A percentile compares a stretch with the other conserved stretches of the same genome.
phyloP scores from a whole-genome alignment of 495 filamentous ascomycete genomes.

The Podospora appendiculata region DNA sequence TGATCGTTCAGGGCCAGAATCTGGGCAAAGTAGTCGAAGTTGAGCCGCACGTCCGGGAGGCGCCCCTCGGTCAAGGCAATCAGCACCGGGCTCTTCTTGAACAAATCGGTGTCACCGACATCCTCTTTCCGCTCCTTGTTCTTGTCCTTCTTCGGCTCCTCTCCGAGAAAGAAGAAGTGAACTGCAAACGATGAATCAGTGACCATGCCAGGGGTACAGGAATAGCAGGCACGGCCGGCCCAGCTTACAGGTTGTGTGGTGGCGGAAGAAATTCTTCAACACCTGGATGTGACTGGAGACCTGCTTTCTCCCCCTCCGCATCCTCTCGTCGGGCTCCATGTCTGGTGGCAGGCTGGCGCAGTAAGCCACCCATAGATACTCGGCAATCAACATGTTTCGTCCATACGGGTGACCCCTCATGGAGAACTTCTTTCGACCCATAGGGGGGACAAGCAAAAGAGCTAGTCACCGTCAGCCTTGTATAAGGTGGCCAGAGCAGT shows the following conservation, averaged over 20 bases:
- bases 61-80: conserved; percentile 41
- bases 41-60: conserved; percentile 38
- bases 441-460: conserved; percentile 68
- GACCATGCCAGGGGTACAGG: too few species aligned
- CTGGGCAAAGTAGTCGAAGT: conserved; percentile 43
- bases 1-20: conserved; percentile 32
- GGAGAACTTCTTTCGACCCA: conserved; percentile 73
- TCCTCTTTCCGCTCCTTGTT: conserved; percentile 17
- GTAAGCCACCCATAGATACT: conserved; percentile 61
- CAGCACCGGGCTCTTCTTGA: conserved; percentile 46
- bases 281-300: conserved; percentile 97
- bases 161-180: conserved; percentile 39
- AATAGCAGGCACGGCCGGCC: not conserved
- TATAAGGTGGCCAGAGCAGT: not conserved
- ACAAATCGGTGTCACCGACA: too few species aligned
- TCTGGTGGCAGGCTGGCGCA: conserved; percentile 29
- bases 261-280: conserved; percentile 66
- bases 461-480: conserved; percentile 41
- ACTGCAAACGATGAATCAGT: conserved; percentile 19
- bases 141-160: conserved; percentile 17
- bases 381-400: conserved; percentile 84
- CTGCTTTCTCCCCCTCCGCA: conserved; percentile 65
- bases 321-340: conserved; percentile 15
- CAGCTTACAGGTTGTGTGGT: conserved; percentile 22
- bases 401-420: conserved; percentile 67